Base-by-base conservation (phyloP, 768 basidiomycete species). In the Trametes gibbosa region DNA sequence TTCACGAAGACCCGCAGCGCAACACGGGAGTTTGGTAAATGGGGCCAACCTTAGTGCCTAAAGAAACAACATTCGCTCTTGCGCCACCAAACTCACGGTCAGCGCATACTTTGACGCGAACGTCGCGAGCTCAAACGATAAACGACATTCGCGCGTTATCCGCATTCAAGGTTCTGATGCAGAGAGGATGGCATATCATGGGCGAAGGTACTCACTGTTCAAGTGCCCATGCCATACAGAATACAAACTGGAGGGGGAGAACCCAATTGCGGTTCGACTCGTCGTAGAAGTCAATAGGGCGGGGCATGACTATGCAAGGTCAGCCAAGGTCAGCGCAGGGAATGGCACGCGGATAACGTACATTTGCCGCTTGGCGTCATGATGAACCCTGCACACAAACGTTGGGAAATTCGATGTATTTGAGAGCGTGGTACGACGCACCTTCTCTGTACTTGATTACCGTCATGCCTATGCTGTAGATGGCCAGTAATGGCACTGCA, bases 361-460 rank as follows among this genome's bases (percentile, higher is more conserved):
- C 68, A 52, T 21, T 66, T 45, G 48, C 75, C 71, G 48, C 74
- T 70, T 1, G 74, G 71, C 10, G 69, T 37, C 25, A 75, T 53
- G 41, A 76, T 56, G 55, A 73, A 84, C 16, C 82, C 83, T 81
- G 53, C 14, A 32, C 10, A 32, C 29, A 10, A 10, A 32, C 17
- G 7, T 14, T 29, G n/a, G 21, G 16, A 27, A 21, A 50, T 35
- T 45, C 16, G n/a, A 23, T 53, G n/a, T 61, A 47, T 50, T 10
- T 53, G 49, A 13, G 58, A 29, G 19, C 66, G 25, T 58, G 46
- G 63, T n/a, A 23, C 49, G 50, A 59, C 77, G 41, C 55, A 85
- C 90, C 90, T 80, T 91, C 88, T 69, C 77, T 76, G 68, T 85
- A 90, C 73, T 92, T 92, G 55, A 92, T 68, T 2, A 75, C 72